Conservation (phyloP, 2,329 filamentous ascomycete species). For the Mycosphaerelloides madeirae region DNA sequence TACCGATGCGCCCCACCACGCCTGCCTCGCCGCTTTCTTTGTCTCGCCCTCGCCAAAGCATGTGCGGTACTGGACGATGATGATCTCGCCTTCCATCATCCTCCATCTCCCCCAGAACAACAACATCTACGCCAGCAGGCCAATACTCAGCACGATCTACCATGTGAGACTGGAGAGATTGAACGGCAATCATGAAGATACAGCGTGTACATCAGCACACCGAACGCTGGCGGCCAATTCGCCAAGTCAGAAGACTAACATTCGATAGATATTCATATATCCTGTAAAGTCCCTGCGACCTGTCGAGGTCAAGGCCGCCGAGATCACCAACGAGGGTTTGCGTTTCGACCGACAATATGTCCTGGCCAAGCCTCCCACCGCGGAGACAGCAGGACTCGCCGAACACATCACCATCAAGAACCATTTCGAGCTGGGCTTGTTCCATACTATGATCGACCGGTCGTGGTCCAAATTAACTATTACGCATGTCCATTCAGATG, state of each 20-base stretch:
- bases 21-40: no score
- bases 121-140: no score
- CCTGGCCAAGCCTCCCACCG: constrained; percentile 30
- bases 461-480: constrained; percentile 34
- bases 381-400: constrained; percentile 26
- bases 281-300: constrained; percentile 31
- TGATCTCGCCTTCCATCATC: no score
- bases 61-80: no score
- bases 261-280: constrained; percentile 31
- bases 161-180: no score
- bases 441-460: constrained; percentile 31
- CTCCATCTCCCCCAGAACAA: no score
- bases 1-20: no score
- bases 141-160: no score
- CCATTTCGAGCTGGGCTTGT: constrained; percentile 31
- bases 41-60: no score
- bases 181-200: constrained; percentile 26
- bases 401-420: constrained; percentile 35
- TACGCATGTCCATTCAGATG: constrained; percentile 27
- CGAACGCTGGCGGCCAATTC: background rate
- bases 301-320: constrained; percentile 30
- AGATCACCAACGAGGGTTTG: constrained; percentile 34
- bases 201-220: constrained; percentile 23
- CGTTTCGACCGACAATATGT: constrained; percentile 34
- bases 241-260: background rate